phyloP scores from a whole-genome alignment of 2,329 filamentous ascomycete genomes.

The Aspergillus pseudonomiae region DNA sequence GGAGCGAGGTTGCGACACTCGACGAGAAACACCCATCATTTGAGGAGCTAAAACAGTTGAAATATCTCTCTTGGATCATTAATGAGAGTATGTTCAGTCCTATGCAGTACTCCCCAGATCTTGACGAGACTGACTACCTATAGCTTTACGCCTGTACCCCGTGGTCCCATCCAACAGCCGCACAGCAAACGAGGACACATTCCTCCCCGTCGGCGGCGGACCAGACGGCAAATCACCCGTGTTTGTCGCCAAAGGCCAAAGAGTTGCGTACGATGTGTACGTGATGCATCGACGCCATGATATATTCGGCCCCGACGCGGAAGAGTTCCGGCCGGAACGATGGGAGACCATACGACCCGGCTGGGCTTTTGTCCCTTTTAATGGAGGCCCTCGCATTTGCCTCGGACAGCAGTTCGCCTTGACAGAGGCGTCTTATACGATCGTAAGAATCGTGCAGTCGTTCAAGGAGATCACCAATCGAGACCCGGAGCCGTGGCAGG shows the following conservation, averaged over 20 bases:
- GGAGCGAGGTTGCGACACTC: conserved; percentile 21
- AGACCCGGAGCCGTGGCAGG: neutral
- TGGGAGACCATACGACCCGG: conserved; percentile 31
- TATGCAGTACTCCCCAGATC: neutral
- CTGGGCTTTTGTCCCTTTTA: conserved; percentile 37
- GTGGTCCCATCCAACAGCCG: conserved; percentile 44
- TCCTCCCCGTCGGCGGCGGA: conserved; percentile 56
- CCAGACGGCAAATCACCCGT: conserved; percentile 48
- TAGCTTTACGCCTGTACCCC: conserved; percentile 41
- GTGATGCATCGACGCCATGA: conserved; percentile 48
- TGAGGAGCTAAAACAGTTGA: conserved; percentile 40
- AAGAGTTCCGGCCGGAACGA: conserved; percentile 28
- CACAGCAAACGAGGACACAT: conserved; percentile 37
- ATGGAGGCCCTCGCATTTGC: conserved; percentile 32
- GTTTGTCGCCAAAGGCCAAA: conserved; percentile 30
- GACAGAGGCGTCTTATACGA: conserved; percentile 27
- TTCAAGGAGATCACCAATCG: conserved; percentile 6
- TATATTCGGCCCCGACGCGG: conserved; percentile 26
- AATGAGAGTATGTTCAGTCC: conserved; percentile 43
- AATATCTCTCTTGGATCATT: conserved; percentile 54
- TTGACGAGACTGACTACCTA: neutral
- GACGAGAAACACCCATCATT: conserved; percentile 16
- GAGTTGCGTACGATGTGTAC: conserved; percentile 30
- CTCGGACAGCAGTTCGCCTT: conserved; percentile 27
- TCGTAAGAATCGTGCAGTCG: conserved; percentile 18